Evolutionary conservation across 2,329 filamentous ascomycete genomes (phyloP), one percentile per base, ranked within the genome.

Genomic region (Fusarium secorum): DNA sequence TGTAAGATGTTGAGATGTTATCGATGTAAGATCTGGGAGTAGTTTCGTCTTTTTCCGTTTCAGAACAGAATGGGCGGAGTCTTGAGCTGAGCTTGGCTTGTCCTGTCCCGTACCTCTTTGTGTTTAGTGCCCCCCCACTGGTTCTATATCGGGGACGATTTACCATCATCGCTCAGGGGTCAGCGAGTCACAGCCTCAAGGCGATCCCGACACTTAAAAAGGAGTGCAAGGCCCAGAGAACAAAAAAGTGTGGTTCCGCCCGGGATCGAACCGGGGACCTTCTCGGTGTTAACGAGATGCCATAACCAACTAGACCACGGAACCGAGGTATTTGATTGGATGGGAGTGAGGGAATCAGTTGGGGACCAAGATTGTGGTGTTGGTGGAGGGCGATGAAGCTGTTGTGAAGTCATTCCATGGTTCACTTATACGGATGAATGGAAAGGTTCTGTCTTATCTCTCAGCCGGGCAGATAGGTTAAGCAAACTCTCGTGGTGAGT

Each of bases 151-250:
- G 46, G 64, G 44, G 57, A 33, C 28, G 24, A 60, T 62, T 61
- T 41, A 59, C 45, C 54, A 65, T 65, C 63, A 67, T 63, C 36
- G 32, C 48, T 18, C 64, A 67, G 64, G 64, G 64, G 63, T 67
- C 63, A 35, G 36, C 57, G 36, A 49, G 48, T 65, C 52, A 38
- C 35, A 62, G 36, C 49, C 32, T 63, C 61, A 64, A 57, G 60
- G 35, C 60, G 44, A 60, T 45, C 28, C 55, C 44, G 44, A 62
- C 42, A 48, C 22, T 18, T 22, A 11, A 4, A 53, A 39, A 28
- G 24, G 11, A 28, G 24, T 7, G n/a, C 39, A 22, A 41, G 14
- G n/a, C 5, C 13, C 8, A 3, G 39, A 41, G 22, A 42, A 6
- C 48, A 38, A 62, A 59, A 59, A 36, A 54, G n/a, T n/a, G 42